phyloP scores from a whole-genome alignment of 2,329 filamentous ascomycete species.

The Neophaeococcomyces aloes region DNA sequence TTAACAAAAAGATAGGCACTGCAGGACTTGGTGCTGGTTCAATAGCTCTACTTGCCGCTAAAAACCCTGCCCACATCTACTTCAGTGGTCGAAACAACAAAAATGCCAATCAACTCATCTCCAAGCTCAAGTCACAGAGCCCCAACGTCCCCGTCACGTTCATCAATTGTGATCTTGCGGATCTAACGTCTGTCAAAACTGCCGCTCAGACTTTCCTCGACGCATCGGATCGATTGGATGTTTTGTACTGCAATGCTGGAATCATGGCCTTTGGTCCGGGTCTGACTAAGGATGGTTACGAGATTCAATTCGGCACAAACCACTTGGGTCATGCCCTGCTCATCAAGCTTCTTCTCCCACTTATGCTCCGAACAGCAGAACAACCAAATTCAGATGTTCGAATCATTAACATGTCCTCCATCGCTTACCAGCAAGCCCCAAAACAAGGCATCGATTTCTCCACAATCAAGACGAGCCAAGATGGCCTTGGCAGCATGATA shows the following conservation, averaged over 20 bases:
- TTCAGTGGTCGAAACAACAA: slow-evolving; percentile 32
- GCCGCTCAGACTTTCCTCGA: slow-evolving; percentile 27
- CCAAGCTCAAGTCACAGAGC: slow-evolving; percentile 26
- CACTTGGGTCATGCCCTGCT: slow-evolving; percentile 23
- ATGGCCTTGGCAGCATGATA: slow-evolving; percentile 10
- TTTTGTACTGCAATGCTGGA: slow-evolving; percentile 26
- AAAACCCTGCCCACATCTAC: slow-evolving; percentile 37
- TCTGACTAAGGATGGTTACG: slow-evolving; percentile 24
- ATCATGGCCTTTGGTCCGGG: slow-evolving; percentile 22
- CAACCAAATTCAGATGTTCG: slow-evolving; percentile 34
- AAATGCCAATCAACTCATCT: slow-evolving; percentile 26
- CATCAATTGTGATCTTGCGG: slow-evolving; percentile 37
- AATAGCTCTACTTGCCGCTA: slow-evolving; percentile 34
- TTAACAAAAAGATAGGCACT: not conserved
- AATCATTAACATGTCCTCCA: slow-evolving; percentile 33
- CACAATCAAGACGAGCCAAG: slow-evolving; percentile 24
- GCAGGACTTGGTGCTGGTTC: slow-evolving; percentile 35
- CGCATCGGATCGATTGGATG: slow-evolving; percentile 20
- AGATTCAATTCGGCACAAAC: slow-evolving; percentile 27
- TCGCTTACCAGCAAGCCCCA: slow-evolving; percentile 19
- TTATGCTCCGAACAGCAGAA: slow-evolving; percentile 23
- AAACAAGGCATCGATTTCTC: slow-evolving; percentile 29
- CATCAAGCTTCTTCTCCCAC: slow-evolving; percentile 22
- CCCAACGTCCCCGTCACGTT: slow-evolving; percentile 24
- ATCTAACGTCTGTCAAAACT: slow-evolving; percentile 33